Conservation (phyloP, 2,329 filamentous ascomycete genomes). For the Cladobotryum mycophilum region DNA sequence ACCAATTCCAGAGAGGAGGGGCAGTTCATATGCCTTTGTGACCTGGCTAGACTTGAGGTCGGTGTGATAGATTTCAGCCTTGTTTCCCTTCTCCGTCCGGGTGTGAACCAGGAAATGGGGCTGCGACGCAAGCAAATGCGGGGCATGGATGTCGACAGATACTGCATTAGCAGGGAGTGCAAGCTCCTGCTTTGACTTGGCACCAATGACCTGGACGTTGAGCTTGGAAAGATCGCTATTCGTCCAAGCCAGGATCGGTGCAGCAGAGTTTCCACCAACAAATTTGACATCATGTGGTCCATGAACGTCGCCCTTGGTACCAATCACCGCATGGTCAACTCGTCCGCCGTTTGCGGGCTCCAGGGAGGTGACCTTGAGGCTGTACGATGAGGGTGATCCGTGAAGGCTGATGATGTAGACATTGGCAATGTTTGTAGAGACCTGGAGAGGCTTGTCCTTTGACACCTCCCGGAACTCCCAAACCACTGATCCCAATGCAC, state of each 20-base stretch:
- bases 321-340: conserved; percentile 63
- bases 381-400: conserved; percentile 61
- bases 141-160: conserved; percentile 63
- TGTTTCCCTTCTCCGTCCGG: conserved; percentile 62
- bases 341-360: conserved; percentile 69
- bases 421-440: conserved; percentile 62
- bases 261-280: conserved; percentile 68
- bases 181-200: conserved; percentile 50
- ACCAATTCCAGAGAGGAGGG: conserved; percentile 62
- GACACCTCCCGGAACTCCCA: conserved; percentile 72
- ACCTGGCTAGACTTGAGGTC: conserved; percentile 63
- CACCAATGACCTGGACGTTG: conserved; percentile 64
- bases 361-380: conserved; percentile 67
- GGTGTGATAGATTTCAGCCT: conserved; percentile 81
- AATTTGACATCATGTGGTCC: conserved; percentile 60
- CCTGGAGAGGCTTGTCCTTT: conserved; percentile 67
- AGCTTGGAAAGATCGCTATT: conserved; percentile 57
- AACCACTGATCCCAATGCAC: conserved; percentile 62
- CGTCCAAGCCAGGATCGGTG: conserved; percentile 70
- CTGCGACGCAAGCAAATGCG: conserved; percentile 62
- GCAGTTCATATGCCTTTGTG: conserved; percentile 73
- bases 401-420: conserved; percentile 75
- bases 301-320: conserved; percentile 67
- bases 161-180: conserved; percentile 41
- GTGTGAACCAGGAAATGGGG: conserved; percentile 84